Base-by-base conservation (phyloP, 345 rosid species). In the Physaria fendleri region DNA sequence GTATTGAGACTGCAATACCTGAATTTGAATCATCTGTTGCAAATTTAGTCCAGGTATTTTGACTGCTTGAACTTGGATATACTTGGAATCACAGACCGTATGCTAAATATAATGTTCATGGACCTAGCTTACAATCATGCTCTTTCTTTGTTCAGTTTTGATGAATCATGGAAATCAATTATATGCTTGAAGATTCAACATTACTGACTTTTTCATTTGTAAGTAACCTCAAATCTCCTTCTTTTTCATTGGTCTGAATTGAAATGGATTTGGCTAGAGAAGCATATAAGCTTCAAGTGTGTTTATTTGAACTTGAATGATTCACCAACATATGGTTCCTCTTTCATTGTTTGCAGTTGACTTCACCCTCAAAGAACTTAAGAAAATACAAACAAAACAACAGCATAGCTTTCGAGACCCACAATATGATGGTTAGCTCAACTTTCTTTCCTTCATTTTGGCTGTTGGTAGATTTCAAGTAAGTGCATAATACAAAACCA, bases 111-210 rank as follows among this genome's bases (percentile, higher is more conserved):
- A 33, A 9, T 28, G 15, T 53, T 46, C 32, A 33, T 39, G 35
- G 42, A 25, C 43, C 29, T 37, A 42, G 64, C 49, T 66, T 49
- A 48, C 7, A 35, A 45, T 62, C 66, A 27, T 56, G 35, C 41
- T 72, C 50, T 74, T 20, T 60, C 38, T 69, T 65, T 62, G 52
- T 71, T 71, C 86, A 93, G 99, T 39, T 47, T 73, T 82, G 97
- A 71, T 25, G 87, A 75, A 73, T 85, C 83, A 29, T 93, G 99
- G 99, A 93, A 61, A 13, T 89, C 49, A 83, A 93, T 77, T 85
- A 87, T 79, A 85, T 93, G 97, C 74, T 89, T 54, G 82, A 78
- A 94, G 91, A 50, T 59, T 43, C 45, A 85, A 85, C 46, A 56
- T 66, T 47, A 82, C 94, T 16, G 97, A 94, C 42, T 89, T 84